Conservation (phyloP, 495 filamentous ascomycete genomes). For the Penicillium maclennaniae region DNA sequence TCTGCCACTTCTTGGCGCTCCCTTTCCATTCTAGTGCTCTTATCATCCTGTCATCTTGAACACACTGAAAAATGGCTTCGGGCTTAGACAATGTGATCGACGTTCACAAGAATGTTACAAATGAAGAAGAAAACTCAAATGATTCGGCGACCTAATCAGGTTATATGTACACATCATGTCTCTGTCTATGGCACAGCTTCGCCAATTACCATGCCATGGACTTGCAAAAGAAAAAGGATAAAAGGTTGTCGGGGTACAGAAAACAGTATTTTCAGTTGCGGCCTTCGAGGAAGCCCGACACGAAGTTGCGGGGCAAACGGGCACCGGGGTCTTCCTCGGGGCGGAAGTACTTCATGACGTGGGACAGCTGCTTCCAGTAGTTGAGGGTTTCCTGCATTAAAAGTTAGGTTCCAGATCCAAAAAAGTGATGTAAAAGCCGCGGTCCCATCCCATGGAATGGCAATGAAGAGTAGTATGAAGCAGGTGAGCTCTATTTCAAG, state of each 20-base stretch:
- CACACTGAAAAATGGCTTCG: no score
- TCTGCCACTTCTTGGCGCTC: no score
- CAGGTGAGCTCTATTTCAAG: background rate
- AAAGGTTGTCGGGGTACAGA: slow-evolving; percentile 14
- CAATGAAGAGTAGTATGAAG: background rate
- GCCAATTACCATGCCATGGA: slow-evolving; percentile 21
- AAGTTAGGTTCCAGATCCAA: background rate
- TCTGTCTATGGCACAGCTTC: slow-evolving; percentile 25
- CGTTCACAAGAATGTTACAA: background rate
- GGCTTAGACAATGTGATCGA: no score
- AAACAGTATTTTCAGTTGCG: slow-evolving; percentile 37
- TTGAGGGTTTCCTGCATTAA: slow-evolving; percentile 84
- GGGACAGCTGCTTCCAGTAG: slow-evolving; percentile 96
- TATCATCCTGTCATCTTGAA: no score
- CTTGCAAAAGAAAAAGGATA: slow-evolving; percentile 23
- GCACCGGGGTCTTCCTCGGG: slow-evolving; percentile 79
- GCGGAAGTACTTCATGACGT: slow-evolving; percentile 96
- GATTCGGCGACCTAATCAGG: slow-evolving; percentile 33
- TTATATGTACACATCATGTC: slow-evolving; percentile 45
- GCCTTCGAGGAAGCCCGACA: slow-evolving; percentile 85
- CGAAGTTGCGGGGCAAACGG: slow-evolving; percentile 79
- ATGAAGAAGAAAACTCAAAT: slow-evolving; percentile 4
- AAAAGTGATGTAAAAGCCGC: background rate
- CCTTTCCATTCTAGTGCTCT: no score
- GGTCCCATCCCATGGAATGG: background rate